A percentile compares a stretch with the other conserved stretches of the same genome.
phyloP scores from a whole-genome alignment of 2,329 filamentous ascomycete genomes.

The Parastagonospora nodorum region DNA sequence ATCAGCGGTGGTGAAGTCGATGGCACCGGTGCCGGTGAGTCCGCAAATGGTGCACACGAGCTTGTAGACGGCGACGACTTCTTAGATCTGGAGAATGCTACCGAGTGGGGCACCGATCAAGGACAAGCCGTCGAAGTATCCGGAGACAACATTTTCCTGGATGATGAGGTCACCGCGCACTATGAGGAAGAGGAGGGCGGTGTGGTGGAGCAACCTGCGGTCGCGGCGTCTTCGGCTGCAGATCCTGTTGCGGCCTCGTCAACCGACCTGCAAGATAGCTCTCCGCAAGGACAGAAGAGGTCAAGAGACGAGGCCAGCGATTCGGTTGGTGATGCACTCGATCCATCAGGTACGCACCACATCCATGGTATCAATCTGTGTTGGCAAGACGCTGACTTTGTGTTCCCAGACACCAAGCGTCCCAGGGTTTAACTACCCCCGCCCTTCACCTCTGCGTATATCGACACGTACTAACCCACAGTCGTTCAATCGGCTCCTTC shows the following conservation, averaged over 20 bases:
- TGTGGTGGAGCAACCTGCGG: conserved; percentile 26
- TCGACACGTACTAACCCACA: conserved; percentile 27
- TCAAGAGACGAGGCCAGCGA: conserved; percentile 40
- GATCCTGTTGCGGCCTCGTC: conserved; percentile 31
- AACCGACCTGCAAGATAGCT: conserved; percentile 24
- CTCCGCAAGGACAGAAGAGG: conserved; percentile 40
- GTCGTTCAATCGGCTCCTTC: conserved; percentile 2
- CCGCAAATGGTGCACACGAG: conserved; percentile 13
- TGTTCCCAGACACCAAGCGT: conserved; percentile 35
- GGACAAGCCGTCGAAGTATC: conserved; percentile 10
- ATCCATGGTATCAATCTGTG: conserved; percentile 1
- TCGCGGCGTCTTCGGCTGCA: conserved; percentile 34
- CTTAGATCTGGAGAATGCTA: conserved; percentile 23
- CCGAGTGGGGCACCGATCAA: conserved; percentile 24
- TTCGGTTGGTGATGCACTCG: conserved; percentile 30
- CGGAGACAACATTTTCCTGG: conserved; percentile 10
- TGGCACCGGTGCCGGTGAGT: conserved; percentile 7
- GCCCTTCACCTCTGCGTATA: conserved; percentile 18
- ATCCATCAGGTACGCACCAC: conserved; percentile 31
- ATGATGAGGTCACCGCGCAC: conserved; percentile 17
- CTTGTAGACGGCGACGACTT: conserved; percentile 19
- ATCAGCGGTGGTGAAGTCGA: conserved; percentile 12
- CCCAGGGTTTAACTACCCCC: conserved; percentile 33
- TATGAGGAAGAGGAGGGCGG: conserved; percentile 30
- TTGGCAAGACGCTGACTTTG: conserved; percentile 13